Percentiles rank a stretch among this genome's conserved stretches.
Conservation (phyloP, 352 stramenopile species). For the Phytophthora sp. region DNA sequence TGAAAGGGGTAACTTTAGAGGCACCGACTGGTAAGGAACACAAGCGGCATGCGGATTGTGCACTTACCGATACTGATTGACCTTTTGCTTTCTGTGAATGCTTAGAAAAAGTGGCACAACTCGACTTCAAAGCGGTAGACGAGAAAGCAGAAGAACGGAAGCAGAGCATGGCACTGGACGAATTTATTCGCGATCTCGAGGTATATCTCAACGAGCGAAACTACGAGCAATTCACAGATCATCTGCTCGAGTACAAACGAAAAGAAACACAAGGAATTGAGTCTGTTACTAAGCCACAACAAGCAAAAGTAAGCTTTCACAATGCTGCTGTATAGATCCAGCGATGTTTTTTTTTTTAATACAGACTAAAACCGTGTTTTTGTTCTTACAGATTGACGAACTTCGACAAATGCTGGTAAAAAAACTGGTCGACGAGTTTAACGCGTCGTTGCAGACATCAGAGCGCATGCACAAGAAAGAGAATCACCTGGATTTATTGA, state of each 20-base stretch:
- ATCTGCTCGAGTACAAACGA: conserved; percentile 59
- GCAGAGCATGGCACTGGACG: conserved; percentile 57
- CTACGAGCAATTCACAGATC: conserved; percentile 64
- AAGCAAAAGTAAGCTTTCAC: conserved; percentile 42
- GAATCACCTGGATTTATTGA: conserved; percentile 75
- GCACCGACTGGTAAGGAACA: conserved; percentile 45
- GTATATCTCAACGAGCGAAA: conserved; percentile 70
- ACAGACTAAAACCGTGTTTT: not conserved
- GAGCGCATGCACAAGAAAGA: conserved; percentile 87
- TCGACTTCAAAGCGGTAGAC: conserved; percentile 52
- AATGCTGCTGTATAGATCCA: not conserved
- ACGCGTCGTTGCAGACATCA: conserved; percentile 76
- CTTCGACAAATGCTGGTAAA: conserved; percentile 62
- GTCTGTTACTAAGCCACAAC: conserved; percentile 46
- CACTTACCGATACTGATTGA: not conserved
- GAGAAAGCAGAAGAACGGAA: conserved; percentile 54
- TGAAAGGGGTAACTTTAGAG: conserved; percentile 63
- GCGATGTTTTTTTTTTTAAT: too few relatives aligned
- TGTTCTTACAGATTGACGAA: conserved; percentile 47
- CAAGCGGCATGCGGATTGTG: not conserved
- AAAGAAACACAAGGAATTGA: conserved; percentile 47
- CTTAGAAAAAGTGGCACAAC: conserved; percentile 45
- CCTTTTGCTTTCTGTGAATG: conserved; percentile 4
- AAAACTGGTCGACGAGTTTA: conserved; percentile 77
- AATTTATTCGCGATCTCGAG: conserved; percentile 73